Evolutionary conservation across 2,329 filamentous ascomycete species (phyloP), one percentile per base, ranked within the genome.

Genomic region (Domatiomyces globalis): DNA sequence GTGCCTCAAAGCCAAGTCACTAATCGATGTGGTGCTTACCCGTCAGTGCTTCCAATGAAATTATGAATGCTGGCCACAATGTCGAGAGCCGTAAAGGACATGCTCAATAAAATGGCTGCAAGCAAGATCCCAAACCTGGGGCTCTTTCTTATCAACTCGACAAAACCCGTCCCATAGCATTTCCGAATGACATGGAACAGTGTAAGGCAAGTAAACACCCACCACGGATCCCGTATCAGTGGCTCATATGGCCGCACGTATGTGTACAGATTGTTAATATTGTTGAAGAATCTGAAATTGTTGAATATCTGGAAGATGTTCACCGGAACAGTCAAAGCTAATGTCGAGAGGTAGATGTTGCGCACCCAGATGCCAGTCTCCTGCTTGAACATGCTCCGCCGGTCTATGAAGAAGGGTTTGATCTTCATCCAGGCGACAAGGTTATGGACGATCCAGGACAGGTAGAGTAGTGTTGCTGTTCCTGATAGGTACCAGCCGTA

Each of bases 341-440:
- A 71, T 0, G 76, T 81, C 44, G 69, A 67, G 48, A 83, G 78
- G 60, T 81, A 83, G 33, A 60, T 58, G 27, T 56, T 56, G 19
- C 53, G 56, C 15, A 57, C 53, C 57, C 56, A 59, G 39, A 51
- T 56, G 42, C 56, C 59, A 8, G 55, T 58, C 20, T 51, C 45
- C 4, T 53, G 53, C 45, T 54, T 51, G 51, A 81, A 63, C 8
- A 68, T 60, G 46, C 73, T 79, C 27, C 72, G 71, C 6, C 68
- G 65, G 27, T 65, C 69, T 2, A 69, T 69, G 6, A 82, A 66
- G 58, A 82, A 81, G 0, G 80, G 80, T 49, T 73, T 74, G 55
- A 77, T 79, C 64, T 83, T 83, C 64, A 84, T 74, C 80, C 80
- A 84, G 0, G 80, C 73, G 53, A 84, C 78, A 54, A 83, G 71